A percentile compares a stretch with the other conserved stretches of the same genome.
Conservation (phyloP, 371 early-diverging fungal genomes). For the Mortierella sp. region DNA sequence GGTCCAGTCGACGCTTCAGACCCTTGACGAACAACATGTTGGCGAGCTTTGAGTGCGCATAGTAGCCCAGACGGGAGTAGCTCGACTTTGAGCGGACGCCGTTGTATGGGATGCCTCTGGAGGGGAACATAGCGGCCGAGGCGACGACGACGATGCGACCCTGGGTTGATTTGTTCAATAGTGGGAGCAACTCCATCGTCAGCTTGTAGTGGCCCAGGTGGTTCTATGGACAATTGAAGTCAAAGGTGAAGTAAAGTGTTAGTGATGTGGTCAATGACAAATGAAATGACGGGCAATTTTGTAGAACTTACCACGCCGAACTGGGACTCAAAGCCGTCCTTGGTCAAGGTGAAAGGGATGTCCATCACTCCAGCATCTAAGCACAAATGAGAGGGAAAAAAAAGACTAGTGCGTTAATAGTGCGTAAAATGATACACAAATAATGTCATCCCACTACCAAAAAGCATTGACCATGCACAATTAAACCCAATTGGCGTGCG, state of each 20-base stretch:
- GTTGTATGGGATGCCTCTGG: constrained; percentile 50
- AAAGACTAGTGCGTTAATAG: not conserved
- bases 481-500: not conserved
- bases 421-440: no score
- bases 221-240: not conserved
- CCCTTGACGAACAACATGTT: constrained; percentile 65
- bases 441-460: not conserved
- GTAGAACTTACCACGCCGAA: constrained; percentile 20
- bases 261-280: no score
- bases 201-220: constrained; percentile 24
- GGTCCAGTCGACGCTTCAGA: constrained; percentile 55
- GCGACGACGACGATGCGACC: constrained; percentile 64
- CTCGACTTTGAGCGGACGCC: constrained; percentile 23
- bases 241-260: no score
- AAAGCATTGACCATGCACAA: not conserved
- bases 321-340: constrained; percentile 17
- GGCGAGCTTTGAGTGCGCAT: constrained; percentile 66
- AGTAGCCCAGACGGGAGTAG: constrained; percentile 58
- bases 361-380: constrained; percentile 49
- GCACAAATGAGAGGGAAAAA: not conserved
- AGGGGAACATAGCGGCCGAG: constrained; percentile 52
- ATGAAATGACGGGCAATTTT: not conserved
- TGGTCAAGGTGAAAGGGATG: constrained; percentile 16
- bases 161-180: constrained; percentile 37
- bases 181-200: constrained; percentile 57